A percentile compares a stretch with the other conserved stretches of the same genome.
These are phyloP conservation scores for Sugiyamaella qingdaonensis DNA, from an alignment of 805 yeast genomes.

Conservation along the genomic window DNA sequence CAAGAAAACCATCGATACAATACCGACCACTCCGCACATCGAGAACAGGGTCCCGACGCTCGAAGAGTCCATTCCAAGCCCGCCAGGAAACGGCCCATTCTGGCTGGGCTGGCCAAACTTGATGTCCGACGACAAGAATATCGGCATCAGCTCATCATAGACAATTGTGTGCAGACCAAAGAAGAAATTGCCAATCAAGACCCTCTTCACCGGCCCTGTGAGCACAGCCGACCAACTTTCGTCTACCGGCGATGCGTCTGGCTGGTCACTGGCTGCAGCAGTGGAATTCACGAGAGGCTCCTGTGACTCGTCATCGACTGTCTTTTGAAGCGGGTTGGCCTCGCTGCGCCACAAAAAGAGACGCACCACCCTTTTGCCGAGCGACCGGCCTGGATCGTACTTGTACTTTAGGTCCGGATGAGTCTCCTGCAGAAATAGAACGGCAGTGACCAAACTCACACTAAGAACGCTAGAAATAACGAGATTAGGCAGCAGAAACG, in stretches of 20 bases:
- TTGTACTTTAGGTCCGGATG: constrained; percentile 38
- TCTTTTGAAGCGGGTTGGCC: background rate
- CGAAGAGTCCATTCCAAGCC: constrained; percentile 45
- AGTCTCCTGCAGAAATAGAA: constrained; percentile 53
- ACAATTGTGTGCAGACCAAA: constrained; percentile 47
- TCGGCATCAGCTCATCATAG: constrained; percentile 53
- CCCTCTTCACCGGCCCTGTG: constrained; percentile 16
- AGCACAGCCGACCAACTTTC: constrained; percentile 21
- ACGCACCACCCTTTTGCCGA: constrained; percentile 37
- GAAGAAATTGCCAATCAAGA: constrained; percentile 14
- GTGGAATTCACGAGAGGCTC: background rate
- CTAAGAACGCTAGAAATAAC: constrained; percentile 39
- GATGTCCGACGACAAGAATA: constrained; percentile 41
- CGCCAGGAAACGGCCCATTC: constrained; percentile 49
- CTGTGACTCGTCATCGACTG: constrained; percentile 3
- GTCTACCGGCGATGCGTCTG: constrained; percentile 22
- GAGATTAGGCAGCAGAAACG: constrained; percentile 53
- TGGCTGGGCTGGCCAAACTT: constrained; percentile 23
- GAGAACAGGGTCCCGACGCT: constrained; percentile 51
- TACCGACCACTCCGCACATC: constrained; percentile 51
- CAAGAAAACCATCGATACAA: constrained; percentile 44
- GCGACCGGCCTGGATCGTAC: constrained; percentile 43
- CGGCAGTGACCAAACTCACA: constrained; percentile 36
- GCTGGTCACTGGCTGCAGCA: background rate
- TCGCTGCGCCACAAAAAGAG: background rate